Percentiles rank a stretch among this genome's conserved stretches.
Evolutionary conservation across 495 filamentous ascomycete genomes (phyloP).

Genomic region (Aspergillus olivimuriae): DNA sequence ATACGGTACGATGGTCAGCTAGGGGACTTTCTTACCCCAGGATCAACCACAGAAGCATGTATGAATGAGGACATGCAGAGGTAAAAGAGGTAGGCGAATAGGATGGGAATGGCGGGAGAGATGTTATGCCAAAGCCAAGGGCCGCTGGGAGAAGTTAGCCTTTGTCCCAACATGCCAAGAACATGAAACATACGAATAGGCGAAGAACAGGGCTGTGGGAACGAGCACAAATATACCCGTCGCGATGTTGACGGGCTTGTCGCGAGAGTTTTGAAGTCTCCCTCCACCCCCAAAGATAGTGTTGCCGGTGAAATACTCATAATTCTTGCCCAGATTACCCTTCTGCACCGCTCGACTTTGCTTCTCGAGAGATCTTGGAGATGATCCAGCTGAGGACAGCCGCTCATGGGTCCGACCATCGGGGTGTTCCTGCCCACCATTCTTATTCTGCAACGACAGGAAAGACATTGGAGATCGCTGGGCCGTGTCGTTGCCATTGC

Average conservation of each 20-base stretch:
- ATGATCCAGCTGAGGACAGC: slow-evolving; percentile 68
- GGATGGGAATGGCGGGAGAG: slow-evolving; percentile 84
- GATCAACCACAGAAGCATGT: slow-evolving; percentile 85
- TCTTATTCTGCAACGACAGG: slow-evolving; percentile 49
- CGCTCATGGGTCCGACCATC: slow-evolving; percentile 64
- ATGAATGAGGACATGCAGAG: slow-evolving; percentile 88
- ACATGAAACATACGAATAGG: slow-evolving; percentile 55
- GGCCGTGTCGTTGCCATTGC: slow-evolving; percentile 44
- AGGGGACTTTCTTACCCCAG: slow-evolving; percentile 69
- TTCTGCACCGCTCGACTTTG: slow-evolving; percentile 18
- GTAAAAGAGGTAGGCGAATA: slow-evolving; percentile 86
- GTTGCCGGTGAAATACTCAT: slow-evolving; percentile 89
- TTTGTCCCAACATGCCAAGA: neutral
- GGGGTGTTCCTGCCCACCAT: slow-evolving; percentile 35
- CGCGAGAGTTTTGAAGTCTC: slow-evolving; percentile 77
- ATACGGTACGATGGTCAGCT: too few species aligned
- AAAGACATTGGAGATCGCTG: slow-evolving; percentile 68
- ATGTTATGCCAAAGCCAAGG: slow-evolving; percentile 87
- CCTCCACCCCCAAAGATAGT: slow-evolving; percentile 84
- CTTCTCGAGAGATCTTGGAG: slow-evolving; percentile 46
- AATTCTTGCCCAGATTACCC: slow-evolving; percentile 56
- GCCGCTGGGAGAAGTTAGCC: slow-evolving; percentile 40
- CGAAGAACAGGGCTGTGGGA: slow-evolving; percentile 76
- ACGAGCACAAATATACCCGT: slow-evolving; percentile 74
- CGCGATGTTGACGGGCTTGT: slow-evolving; percentile 85